Base-by-base conservation (phyloP, 345 rosid species). In the Arabis hirsuta region DNA sequence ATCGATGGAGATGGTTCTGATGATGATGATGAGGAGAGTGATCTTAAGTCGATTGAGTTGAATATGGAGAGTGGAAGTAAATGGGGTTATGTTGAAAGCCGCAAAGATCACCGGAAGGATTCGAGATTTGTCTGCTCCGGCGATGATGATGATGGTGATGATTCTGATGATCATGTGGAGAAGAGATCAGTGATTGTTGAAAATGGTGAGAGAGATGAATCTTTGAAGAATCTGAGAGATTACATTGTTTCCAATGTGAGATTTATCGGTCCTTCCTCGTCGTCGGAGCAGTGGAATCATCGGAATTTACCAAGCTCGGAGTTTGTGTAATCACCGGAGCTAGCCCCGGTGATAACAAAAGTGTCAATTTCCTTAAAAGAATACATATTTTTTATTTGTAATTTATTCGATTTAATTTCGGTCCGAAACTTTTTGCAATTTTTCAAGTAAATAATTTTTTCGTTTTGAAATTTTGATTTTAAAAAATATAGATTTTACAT, bases 1-100 rank as follows among this genome's bases (percentile, higher is more conserved):
- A 69, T 69, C 4, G 58, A 71, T 26, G 90, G 73, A 4, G 58
- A 71, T 26, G 90, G 73, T 34, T 94, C 85, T 74, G 89, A 80
- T 41, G 87, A 89, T 27, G 36, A 10, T 45, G 56, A 59, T 31
- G 87, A 81, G 11, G 96, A 88, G 4, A 95, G 98, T 60, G 98
- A 90, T 79, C 86, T 90, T 41, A 97, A 91, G 67, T 91, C 99
- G 46, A 90, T 95, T 60, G 99, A 95, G 76, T 75, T 95, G 77
- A 90, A 84, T 64, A 91, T 95, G 98, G 98, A 72, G 72, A 83
- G 90, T 87, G 93, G 79, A 19, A 75, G 87, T 79, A 79, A 82
- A 22, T 95, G 99, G 99, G 85, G 94, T 61, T 91, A 83, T 72
- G 88, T 72, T 46, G 53, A 68, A 12, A 74, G 44, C 45, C 60